Conservation (phyloP, 1,139 yeast genomes). For the Yamadazyma trypodendri region DNA sequence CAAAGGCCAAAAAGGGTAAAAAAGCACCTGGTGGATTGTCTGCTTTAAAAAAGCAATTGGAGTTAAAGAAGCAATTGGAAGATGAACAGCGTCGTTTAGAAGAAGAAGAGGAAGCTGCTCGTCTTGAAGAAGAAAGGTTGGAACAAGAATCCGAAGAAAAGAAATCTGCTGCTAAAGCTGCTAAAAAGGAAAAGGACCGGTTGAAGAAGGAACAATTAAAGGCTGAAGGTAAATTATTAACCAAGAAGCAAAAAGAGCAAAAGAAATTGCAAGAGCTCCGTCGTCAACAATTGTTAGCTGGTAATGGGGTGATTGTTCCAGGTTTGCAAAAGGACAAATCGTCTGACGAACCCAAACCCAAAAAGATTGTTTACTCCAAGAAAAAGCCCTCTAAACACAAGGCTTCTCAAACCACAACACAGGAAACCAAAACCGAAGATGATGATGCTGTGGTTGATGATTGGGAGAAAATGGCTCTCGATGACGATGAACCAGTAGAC, state of each 20-base stretch:
- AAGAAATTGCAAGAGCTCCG: slow-evolving; percentile 84
- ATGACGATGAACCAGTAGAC: slow-evolving; percentile 48
- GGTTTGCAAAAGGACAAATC: slow-evolving; percentile 54
- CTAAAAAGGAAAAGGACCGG: slow-evolving; percentile 81
- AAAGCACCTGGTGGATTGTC: slow-evolving; percentile 81
- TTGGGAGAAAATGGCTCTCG: slow-evolving; percentile 60
- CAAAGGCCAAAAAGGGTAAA: slow-evolving; percentile 53
- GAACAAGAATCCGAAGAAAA: slow-evolving; percentile 64
- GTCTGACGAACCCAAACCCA: slow-evolving; percentile 49
- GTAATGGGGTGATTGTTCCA: slow-evolving; percentile 66
- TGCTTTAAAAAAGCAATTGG: slow-evolving; percentile 80
- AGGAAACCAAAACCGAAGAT: slow-evolving; percentile 19
- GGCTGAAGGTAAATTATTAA: slow-evolving; percentile 87
- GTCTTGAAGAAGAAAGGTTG: slow-evolving; percentile 59
- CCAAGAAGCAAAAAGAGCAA: slow-evolving; percentile 95
- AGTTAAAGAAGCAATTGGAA: slow-evolving; percentile 79
- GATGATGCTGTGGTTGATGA: slow-evolving; percentile 61
- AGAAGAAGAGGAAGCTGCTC: slow-evolving; percentile 66
- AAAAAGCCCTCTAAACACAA: slow-evolving; percentile 56
- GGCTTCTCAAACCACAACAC: slow-evolving; percentile 17
- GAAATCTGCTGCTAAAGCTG: slow-evolving; percentile 69
- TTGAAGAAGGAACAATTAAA: slow-evolving; percentile 75
- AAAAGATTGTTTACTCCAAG: slow-evolving; percentile 73
- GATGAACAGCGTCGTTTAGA: slow-evolving; percentile 64
- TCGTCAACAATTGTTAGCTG: slow-evolving; percentile 79